Evolutionary conservation across 768 basidiomycete genomes (phyloP).

Genomic region (Serendipita sp.): DNA sequence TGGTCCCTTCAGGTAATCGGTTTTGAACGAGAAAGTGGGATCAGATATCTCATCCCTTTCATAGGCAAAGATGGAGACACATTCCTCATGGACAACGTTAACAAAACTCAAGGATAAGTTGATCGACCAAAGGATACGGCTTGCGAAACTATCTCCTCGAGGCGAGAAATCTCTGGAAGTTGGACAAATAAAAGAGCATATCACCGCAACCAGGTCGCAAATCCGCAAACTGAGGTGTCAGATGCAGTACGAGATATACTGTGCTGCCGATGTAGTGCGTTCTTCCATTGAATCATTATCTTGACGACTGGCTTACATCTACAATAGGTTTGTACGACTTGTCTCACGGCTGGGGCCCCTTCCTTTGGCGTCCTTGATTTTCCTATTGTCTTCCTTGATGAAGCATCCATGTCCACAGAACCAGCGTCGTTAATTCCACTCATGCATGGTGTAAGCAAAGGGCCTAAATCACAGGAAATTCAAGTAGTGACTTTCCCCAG

Average conservation of each 20-base stretch:
- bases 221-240: slow-evolving; percentile 39
- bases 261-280: slow-evolving; percentile 57
- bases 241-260: slow-evolving; percentile 50
- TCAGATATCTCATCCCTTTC: slow-evolving; percentile 25
- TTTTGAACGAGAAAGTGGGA: background rate
- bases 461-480: slow-evolving; percentile 2
- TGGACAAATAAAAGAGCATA: too few relatives aligned
- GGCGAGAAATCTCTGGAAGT: too few relatives aligned
- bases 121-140: slow-evolving; percentile 11
- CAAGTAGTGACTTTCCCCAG: slow-evolving; percentile 24
- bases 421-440: slow-evolving; percentile 80
- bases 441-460: slow-evolving; percentile 72
- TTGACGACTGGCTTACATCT: background rate
- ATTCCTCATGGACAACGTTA: slow-evolving; percentile 36
- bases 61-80: slow-evolving; percentile 43
- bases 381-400: slow-evolving; percentile 85
- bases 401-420: slow-evolving; percentile 94
- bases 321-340: slow-evolving; percentile 71
- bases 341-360: slow-evolving; percentile 55
- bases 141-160: too few relatives aligned
- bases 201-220: slow-evolving; percentile 22
- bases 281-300: background rate
- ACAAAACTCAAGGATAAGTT: slow-evolving; percentile 28
- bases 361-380: slow-evolving; percentile 65
- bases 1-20: slow-evolving; percentile 9